A percentile compares a stretch with the other conserved stretches of the same genome.
phyloP scores from a whole-genome alignment of 2,329 filamentous ascomycete species.

The Onygena corvina region DNA sequence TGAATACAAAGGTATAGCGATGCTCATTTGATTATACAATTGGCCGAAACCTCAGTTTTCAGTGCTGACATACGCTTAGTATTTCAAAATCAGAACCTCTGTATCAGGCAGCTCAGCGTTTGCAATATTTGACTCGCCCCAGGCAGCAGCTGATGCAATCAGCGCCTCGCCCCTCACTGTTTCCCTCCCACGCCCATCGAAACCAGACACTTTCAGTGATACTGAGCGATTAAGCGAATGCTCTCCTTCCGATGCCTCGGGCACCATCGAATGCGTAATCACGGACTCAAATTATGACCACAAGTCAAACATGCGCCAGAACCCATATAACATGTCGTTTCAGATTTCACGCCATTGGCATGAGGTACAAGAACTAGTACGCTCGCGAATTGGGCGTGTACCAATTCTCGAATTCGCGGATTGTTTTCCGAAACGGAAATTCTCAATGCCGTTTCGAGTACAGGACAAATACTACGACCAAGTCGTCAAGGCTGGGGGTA shows the following conservation, averaged over 20 bases:
- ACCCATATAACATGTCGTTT: slow-evolving; percentile 25
- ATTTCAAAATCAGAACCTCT: slow-evolving; percentile 6
- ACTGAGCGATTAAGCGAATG: too few species aligned
- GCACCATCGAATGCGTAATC: slow-evolving; percentile 21
- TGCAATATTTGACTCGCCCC: slow-evolving; percentile 28
- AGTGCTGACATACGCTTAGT: background rate
- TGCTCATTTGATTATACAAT: background rate
- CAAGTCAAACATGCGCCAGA: slow-evolving; percentile 20
- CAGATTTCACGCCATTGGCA: slow-evolving; percentile 17
- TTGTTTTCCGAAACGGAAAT: slow-evolving; percentile 22
- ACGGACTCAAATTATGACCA: slow-evolving; percentile 23
- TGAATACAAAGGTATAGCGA: slow-evolving; percentile 26
- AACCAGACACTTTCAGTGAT: background rate
- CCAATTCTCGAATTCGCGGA: slow-evolving; percentile 25
- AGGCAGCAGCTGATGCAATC: slow-evolving; percentile 26
- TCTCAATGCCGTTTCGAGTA: slow-evolving; percentile 14
- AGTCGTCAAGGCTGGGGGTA: slow-evolving; percentile 19
- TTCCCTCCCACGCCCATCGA: slow-evolving; percentile 11
- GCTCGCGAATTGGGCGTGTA: slow-evolving; percentile 11
- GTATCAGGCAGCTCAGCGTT: slow-evolving; percentile 19
- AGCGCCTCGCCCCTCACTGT: slow-evolving; percentile 24
- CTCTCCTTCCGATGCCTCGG: background rate
- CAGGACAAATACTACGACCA: slow-evolving; percentile 17
- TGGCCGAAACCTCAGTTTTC: background rate
- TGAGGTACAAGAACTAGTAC: slow-evolving; percentile 23